Evolutionary conservation across 1,284 basidiomycete species (phyloP), one percentile per base, ranked within the genome.

Genomic region (Cryptococcus amylolentus): DNA sequence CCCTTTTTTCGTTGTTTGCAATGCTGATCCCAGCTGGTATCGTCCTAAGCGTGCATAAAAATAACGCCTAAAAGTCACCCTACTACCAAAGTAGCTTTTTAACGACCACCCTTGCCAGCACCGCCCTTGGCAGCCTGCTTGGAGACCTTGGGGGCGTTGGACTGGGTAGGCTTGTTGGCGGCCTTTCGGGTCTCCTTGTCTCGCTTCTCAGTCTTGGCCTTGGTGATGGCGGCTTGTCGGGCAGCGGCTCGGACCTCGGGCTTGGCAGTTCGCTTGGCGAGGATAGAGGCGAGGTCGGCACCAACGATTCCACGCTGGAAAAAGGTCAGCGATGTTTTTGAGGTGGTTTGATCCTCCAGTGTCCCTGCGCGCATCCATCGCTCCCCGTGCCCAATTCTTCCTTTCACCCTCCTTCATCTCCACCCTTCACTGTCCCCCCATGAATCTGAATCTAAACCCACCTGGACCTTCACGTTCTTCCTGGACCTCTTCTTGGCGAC

Each of bases 401-500:
- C 1, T 42, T 28, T 16, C 39, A 6, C 51, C n/a, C 20, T 49
- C 28, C 23, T 16, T 53, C 23, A 20, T 23, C 45, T 39, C 16
- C 41, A 20, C 20, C 26, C 14, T 23, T 1, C 50, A 14, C 23
- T 27, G n/a, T 31, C 27, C 26, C 13, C 46, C 52, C 18, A 55
- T 23, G 12, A 52, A 14, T 7, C 35, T 6, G 38, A 39, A 26
- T 8, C n/a, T 26, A 42, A 18, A 71, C 76, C 52, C 58, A 78
- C 76, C 73, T 77, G 76, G 84, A 93, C 88, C 84, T 98, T 98
- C 76, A 98, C 91, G 64, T 91, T 94, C 80, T 88, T 88, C 80
- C 94, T 89, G 58, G 90, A 91, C 70, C 94, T 89, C 84, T 96
- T 97, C 92, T 98, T 98, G 76, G 93, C 91, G 55, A 94, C 88